phyloP scores from a whole-genome alignment of 177 flowering plant genomes.

The Vitis hybrid region DNA sequence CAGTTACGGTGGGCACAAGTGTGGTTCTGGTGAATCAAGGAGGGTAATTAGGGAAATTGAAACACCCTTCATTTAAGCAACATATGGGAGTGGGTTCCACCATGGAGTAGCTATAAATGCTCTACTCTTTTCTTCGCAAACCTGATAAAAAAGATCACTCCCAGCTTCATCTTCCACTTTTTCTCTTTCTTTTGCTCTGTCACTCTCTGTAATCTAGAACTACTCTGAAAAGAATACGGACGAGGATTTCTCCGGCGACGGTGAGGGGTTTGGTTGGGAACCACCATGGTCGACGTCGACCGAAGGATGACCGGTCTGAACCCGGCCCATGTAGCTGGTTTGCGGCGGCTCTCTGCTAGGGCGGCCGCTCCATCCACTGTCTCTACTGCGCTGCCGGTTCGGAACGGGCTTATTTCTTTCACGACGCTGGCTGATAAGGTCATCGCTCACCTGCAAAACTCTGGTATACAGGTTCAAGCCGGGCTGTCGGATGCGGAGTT shows the following conservation, averaged over 20 bases:
- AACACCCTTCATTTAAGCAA: background rate
- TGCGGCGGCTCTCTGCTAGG: conserved; percentile 89
- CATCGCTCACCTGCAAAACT: conserved; percentile 56
- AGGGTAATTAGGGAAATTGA: background rate
- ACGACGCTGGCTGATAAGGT: conserved; percentile 61
- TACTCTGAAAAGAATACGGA: background rate
- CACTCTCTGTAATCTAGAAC: background rate
- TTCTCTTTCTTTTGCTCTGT: background rate
- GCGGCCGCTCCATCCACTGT: conserved; percentile 52
- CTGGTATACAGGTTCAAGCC: conserved; percentile 55
- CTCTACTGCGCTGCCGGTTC: conserved; percentile 37
- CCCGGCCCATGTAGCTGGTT: conserved; percentile 86
- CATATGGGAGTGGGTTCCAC: conserved; percentile 26
- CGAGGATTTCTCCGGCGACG: background rate
- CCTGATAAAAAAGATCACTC: conserved; percentile 1
- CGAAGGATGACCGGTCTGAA: conserved; percentile 74
- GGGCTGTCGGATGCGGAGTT: conserved; percentile 84
- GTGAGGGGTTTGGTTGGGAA: background rate
- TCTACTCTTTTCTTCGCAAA: conserved; percentile 1
- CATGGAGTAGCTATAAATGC: conserved; percentile 24
- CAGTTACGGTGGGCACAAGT: background rate
- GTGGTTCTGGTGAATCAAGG: no score
- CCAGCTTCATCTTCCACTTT: background rate
- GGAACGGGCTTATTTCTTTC: conserved; percentile 68
- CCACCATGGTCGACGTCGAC: conserved; percentile 90